Evolutionary conservation across 1,139 yeast genomes (phyloP).

Genomic region (Blastobotrys apis): DNA sequence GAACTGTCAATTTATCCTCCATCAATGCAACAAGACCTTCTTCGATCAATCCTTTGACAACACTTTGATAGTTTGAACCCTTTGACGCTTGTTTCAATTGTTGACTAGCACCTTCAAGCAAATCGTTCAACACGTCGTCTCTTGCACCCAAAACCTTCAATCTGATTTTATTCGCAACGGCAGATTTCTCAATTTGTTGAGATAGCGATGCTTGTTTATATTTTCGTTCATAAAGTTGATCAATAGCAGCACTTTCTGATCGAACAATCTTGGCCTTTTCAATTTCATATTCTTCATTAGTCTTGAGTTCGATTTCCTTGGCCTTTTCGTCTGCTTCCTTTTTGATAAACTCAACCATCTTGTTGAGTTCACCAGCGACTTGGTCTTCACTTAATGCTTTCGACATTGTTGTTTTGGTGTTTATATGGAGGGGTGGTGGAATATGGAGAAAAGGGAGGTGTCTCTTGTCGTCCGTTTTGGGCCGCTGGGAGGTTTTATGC

Average conservation of each 20-base stretch:
- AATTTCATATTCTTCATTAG: conserved; percentile 97
- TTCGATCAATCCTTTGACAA: conserved; percentile 72
- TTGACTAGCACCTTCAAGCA: conserved; percentile 65
- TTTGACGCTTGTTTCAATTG: conserved; percentile 56
- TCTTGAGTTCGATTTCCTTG: conserved; percentile 88
- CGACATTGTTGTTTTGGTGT: background rate
- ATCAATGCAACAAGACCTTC: conserved; percentile 76
- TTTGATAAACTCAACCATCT: conserved; percentile 98
- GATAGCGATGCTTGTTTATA: conserved; percentile 87
- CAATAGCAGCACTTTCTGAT: conserved; percentile 85
- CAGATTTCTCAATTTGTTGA: conserved; percentile 93
- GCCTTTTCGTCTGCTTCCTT: conserved; percentile 99
- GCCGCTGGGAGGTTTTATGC: too few relatives aligned
- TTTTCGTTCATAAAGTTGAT: conserved; percentile 71
- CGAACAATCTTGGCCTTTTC: conserved; percentile 95
- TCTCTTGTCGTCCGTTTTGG: too few relatives aligned
- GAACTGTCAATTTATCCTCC: conserved; percentile 62
- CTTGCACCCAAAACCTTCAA: conserved; percentile 83
- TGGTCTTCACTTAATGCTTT: conserved; percentile 34
- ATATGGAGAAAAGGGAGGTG: too few relatives aligned
- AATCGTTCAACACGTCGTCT: conserved; percentile 70
- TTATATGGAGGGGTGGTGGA: background rate
- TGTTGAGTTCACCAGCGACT: conserved; percentile 84
- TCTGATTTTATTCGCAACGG: conserved; percentile 91
- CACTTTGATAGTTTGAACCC: conserved; percentile 57